A percentile compares a stretch with the other conserved stretches of the same genome.
Evolutionary conservation across 306 rosid species (phyloP).

Genomic region (Acacia crassicarpa): DNA sequence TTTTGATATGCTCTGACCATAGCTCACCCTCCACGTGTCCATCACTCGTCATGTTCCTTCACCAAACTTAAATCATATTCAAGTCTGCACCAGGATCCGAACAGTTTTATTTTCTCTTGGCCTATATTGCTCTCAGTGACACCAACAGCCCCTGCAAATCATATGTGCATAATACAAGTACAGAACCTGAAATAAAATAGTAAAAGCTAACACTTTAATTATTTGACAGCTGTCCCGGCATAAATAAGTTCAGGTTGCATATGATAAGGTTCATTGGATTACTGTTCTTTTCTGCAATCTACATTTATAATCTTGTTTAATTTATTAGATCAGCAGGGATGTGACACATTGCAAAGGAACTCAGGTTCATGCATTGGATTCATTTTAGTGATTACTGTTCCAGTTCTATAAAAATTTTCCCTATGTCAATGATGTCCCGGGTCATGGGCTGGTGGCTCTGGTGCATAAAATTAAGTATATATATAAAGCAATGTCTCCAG

Average conservation of each 20-base stretch:
- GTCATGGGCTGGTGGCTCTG: not conserved
- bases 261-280: not conserved
- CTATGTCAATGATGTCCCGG: not conserved
- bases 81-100: not conserved
- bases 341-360: not conserved
- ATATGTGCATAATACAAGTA: not conserved
- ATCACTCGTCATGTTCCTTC: not conserved
- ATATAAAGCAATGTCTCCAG: not conserved
- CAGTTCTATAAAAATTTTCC: not conserved
- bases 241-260: not conserved
- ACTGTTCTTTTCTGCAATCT: not conserved
- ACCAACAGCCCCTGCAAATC: slow-evolving; percentile 5
- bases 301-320: not conserved
- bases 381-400: not conserved
- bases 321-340: not conserved
- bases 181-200: not conserved
- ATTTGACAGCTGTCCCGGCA: not conserved
- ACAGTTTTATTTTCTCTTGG: not conserved
- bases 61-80: not conserved
- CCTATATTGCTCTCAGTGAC: not conserved
- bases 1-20: not conserved
- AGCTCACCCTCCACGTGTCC: slow-evolving; percentile 6
- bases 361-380: not conserved
- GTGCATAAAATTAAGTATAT: not conserved
- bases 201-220: not conserved